phyloP scores from a whole-genome alignment of 805 yeast species.

The Lipomyces starkeyi region DNA sequence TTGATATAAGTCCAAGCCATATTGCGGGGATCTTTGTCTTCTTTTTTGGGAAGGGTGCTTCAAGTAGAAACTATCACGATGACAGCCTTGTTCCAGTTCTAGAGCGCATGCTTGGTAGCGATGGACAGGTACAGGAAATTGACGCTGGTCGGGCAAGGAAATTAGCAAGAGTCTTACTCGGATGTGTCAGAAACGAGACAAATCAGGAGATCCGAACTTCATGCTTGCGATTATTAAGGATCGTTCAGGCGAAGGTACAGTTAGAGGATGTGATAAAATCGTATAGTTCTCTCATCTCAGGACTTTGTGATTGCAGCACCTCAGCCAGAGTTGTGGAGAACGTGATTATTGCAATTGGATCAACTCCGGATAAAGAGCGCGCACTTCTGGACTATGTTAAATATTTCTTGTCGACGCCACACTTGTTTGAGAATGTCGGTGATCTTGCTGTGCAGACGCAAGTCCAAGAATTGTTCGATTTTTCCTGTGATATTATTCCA shows the following conservation, averaged over 20 bases:
- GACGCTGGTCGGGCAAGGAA: slow-evolving; percentile 13
- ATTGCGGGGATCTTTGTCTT: slow-evolving; percentile 24
- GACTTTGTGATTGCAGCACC: not conserved
- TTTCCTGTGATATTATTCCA: slow-evolving; percentile 12
- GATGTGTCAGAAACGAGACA: slow-evolving; percentile 11
- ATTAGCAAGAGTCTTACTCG: slow-evolving; percentile 18
- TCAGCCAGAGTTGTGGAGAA: slow-evolving; percentile 19
- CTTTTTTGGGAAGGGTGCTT: slow-evolving; percentile 26
- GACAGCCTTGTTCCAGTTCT: slow-evolving; percentile 18
- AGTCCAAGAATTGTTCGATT: slow-evolving; percentile 12
- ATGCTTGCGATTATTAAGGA: slow-evolving; percentile 17
- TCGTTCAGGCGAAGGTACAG: slow-evolving; percentile 19
- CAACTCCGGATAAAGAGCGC: not conserved
- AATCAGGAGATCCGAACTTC: slow-evolving; percentile 14
- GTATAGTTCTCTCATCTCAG: slow-evolving; percentile 21
- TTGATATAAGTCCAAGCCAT: slow-evolving; percentile 9
- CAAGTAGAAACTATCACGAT: not conserved
- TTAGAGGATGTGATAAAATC: slow-evolving; percentile 21
- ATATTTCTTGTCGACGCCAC: slow-evolving; percentile 27
- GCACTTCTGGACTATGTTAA: slow-evolving; percentile 4
- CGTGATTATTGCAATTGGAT: slow-evolving; percentile 4
- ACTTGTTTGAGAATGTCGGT: slow-evolving; percentile 13
- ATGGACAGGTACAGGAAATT: not conserved
- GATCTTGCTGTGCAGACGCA: not conserved
- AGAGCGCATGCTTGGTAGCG: slow-evolving; percentile 12